Conservation (phyloP, 768 basidiomycete species). For the Trametes cingulata region DNA sequence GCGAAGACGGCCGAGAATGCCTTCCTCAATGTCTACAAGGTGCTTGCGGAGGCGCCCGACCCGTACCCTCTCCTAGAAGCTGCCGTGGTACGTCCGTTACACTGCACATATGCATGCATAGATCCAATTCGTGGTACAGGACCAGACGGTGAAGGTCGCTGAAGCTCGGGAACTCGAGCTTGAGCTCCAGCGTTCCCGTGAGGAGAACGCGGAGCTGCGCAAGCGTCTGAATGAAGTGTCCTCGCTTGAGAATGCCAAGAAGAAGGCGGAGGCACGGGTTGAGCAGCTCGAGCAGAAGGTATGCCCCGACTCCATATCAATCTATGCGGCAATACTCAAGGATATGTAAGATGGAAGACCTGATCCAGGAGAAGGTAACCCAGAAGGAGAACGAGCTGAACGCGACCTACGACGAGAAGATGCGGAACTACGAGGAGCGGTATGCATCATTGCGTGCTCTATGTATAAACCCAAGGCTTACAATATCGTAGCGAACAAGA, state of each 20-base stretch:
- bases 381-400: constrained; percentile 97
- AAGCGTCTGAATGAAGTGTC: constrained; percentile 66
- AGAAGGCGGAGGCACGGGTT: constrained; percentile 69
- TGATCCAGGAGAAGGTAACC: constrained; percentile 84
- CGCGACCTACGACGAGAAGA: constrained; percentile 93
- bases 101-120: background rate
- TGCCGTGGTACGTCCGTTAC: constrained; percentile 64
- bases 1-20: constrained; percentile 92
- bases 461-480: background rate
- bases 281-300: constrained; percentile 87
- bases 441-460: constrained; percentile 35
- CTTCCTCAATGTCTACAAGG: constrained; percentile 96
- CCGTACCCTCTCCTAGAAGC: constrained; percentile 96
- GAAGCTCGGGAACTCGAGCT: constrained; percentile 77
- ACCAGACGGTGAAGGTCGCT: constrained; percentile 88
- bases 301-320: constrained; percentile 20
- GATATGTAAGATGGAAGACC: constrained; percentile 81
- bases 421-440: constrained; percentile 97
- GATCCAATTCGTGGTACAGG: constrained; percentile 44
- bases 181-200: constrained; percentile 70
- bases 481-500: constrained; percentile 77
- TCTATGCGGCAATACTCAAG: background rate
- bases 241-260: constrained; percentile 66
- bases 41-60: constrained; percentile 95
- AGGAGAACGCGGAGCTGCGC: constrained; percentile 83